Base-by-base conservation (phyloP, 2,329 filamentous ascomycete genomes). In the Trichoderma cornu-damae region DNA sequence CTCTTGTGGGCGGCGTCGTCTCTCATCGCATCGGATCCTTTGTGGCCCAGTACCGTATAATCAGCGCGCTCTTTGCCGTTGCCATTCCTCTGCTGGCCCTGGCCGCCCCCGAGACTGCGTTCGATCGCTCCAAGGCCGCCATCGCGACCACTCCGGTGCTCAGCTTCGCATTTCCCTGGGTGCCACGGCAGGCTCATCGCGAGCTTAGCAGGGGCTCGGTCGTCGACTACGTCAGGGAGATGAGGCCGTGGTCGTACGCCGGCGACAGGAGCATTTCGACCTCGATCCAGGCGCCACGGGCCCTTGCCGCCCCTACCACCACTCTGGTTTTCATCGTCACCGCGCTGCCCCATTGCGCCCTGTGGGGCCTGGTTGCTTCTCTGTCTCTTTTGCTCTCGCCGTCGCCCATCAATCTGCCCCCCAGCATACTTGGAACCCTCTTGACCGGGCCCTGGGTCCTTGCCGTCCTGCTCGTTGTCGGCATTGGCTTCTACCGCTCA, bases 91-190 rank as follows among this genome's bases (percentile, higher is more conserved):
- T 81, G 4, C 62, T 83, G 2, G 67, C 75, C 18, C 64, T 84
- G 2, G 75, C 72, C 4, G 73, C 72, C 0, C 79, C 81, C 1
- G 82, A 85, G 67, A 82, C 80, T 0, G 68, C 73, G 2, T 84
- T 78, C 63, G 73, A 79, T 59, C 75, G 79, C 6, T 66, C 72
- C 11, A 66, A 52, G 40, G 60, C 61, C 5, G 58, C 59, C 12
- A 48, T 55, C 11, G 51, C 63, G 6, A 47, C 64, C 35, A 58
- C 64, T 20, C 58, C 61, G 30, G 59, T 60, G 2, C 57, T 57
- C 26, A 59, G 57, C 4, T 53, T 48, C 26, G n/a, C 51, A 22
- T 55, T 55, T 12, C 58, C 48, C 6, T 62, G 64, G 61, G 62
- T 57, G 16, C 63, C 62, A 1, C 62, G 67, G 47, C 65, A 63